Percentiles rank a stretch among this genome's conserved stretches.
These are phyloP conservation scores for Salix purpurea DNA, from an alignment of 345 rosid species.

Conservation along the genomic window DNA sequence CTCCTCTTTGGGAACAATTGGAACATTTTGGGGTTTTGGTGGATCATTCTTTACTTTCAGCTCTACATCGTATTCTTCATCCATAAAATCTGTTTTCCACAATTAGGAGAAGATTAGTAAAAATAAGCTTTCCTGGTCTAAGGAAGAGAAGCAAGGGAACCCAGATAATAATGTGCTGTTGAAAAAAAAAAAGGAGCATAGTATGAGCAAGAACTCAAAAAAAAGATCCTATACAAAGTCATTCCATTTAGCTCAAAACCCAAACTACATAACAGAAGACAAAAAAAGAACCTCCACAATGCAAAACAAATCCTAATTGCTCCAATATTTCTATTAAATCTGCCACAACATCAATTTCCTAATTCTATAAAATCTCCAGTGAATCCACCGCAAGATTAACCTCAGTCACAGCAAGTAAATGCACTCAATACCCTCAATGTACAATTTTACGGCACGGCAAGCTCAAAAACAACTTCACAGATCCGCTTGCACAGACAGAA, in stretches of 20 bases:
- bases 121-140: not conserved
- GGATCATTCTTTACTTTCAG: conserved; percentile 39
- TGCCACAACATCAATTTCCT: not conserved
- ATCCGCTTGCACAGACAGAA: not conserved
- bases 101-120: not conserved
- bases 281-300: not conserved
- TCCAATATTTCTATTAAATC: not conserved
- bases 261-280: not conserved
- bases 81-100: not conserved
- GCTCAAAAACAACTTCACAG: not conserved
- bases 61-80: conserved; percentile 40
- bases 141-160: not conserved
- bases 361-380: not conserved
- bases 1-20: conserved; percentile 78
- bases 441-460: not conserved
- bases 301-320: not conserved
- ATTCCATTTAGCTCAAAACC: not conserved
- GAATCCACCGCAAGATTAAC: not conserved
- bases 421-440: not conserved
- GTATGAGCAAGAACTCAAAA: not conserved
- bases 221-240: too few relatives aligned
- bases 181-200: not conserved
- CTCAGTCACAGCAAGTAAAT: not conserved
- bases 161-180: not conserved
- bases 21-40: conserved; percentile 29